Conservation (phyloP, 1,284 basidiomycete genomes). For the Somion occarium region DNA sequence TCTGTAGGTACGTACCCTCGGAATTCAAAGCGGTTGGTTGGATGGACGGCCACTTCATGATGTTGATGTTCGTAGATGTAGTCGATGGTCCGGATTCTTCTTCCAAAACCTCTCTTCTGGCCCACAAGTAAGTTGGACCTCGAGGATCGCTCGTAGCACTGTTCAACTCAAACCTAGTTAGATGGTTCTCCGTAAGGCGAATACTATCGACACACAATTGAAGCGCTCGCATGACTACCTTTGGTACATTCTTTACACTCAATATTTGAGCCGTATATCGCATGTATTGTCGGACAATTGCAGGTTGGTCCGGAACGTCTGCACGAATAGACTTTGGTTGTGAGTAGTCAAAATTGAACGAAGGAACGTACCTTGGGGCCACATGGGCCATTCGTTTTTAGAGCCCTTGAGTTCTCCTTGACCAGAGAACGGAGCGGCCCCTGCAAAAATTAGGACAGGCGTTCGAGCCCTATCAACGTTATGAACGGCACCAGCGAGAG, state of each 20-base stretch:
- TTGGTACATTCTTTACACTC: conserved; percentile 44
- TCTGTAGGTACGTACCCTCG: conserved; percentile 35
- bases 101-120: conserved; percentile 65
- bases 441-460: conserved; percentile 68
- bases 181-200: neutral
- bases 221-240: conserved; percentile 50
- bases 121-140: conserved; percentile 72
- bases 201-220: conserved; percentile 44
- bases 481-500: conserved; percentile 66
- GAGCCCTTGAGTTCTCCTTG: conserved; percentile 53
- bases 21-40: conserved; percentile 46
- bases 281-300: conserved; percentile 71
- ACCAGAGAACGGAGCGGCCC: conserved; percentile 55
- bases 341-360: neutral
- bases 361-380: conserved; percentile 49
- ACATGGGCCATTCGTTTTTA: conserved; percentile 73
- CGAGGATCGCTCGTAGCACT: conserved; percentile 63
- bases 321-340: neutral
- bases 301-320: conserved; percentile 65
- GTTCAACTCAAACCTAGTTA: neutral
- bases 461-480: conserved; percentile 60
- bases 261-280: conserved; percentile 55
- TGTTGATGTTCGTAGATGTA: conserved; percentile 27
- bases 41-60: conserved; percentile 45
- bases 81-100: conserved; percentile 45